Evolutionary conservation across 2,329 filamentous ascomycete species (phyloP).

Genomic region (Fusarium sp.): DNA sequence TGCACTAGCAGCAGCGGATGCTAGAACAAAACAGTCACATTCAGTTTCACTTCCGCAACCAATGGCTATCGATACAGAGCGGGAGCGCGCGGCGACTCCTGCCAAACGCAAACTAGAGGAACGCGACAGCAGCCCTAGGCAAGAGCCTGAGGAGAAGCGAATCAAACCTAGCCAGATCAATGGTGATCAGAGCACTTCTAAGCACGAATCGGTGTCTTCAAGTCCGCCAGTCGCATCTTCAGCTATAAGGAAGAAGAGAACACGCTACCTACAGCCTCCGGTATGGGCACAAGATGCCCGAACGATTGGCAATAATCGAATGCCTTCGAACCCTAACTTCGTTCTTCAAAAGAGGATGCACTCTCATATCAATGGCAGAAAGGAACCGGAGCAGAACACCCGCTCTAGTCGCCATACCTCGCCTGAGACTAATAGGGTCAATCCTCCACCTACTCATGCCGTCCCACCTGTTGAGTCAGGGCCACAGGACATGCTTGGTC

Average conservation of each 20-base stretch:
- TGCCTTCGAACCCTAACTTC: constrained; percentile 53
- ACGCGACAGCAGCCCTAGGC: constrained; percentile 61
- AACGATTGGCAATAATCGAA: constrained; percentile 49
- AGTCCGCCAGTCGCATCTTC: constrained; percentile 52
- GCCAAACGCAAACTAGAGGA: constrained; percentile 59
- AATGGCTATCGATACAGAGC: constrained; percentile 51
- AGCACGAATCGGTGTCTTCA: constrained; percentile 45
- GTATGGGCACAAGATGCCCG: constrained; percentile 63
- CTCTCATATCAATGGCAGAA: constrained; percentile 56
- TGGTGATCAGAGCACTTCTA: constrained; percentile 50
- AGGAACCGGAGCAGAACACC: constrained; percentile 49
- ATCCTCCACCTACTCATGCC: constrained; percentile 28
- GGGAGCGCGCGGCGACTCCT: constrained; percentile 54
- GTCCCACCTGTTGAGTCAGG: constrained; percentile 48
- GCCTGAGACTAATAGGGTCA: constrained; percentile 42
- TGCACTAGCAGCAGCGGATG: constrained; percentile 50
- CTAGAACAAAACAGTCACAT: constrained; percentile 39
- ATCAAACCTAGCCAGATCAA: constrained; percentile 65
- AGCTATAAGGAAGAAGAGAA: constrained; percentile 57
- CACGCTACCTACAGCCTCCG: constrained; percentile 56
- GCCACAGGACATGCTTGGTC: constrained; percentile 60
- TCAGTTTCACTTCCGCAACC: constrained; percentile 43
- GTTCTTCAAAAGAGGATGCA: constrained; percentile 48
- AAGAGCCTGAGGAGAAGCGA: constrained; percentile 64
- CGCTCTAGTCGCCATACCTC: constrained; percentile 60